A percentile compares a stretch with the other conserved stretches of the same genome.
phyloP scores from a whole-genome alignment of 2,329 filamentous ascomycete genomes.

The Fusarium verrucosum region DNA sequence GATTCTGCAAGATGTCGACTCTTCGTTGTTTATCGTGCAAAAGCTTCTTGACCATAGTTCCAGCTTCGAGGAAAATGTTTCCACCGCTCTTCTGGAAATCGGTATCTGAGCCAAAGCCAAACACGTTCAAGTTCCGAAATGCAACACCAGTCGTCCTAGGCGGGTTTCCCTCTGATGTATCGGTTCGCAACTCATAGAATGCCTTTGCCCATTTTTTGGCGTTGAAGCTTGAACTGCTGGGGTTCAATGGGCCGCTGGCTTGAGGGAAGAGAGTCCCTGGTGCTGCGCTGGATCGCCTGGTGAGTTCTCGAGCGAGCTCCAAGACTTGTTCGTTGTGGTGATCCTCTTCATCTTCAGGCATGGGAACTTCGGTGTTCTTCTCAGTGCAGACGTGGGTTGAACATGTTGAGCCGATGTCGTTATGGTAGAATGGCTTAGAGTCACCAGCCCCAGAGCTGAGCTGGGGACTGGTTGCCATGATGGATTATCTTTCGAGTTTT shows the following conservation, averaged over 20 bases:
- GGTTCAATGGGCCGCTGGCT: constrained; percentile 48
- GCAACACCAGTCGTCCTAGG: constrained; percentile 45
- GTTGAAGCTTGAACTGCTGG: constrained; percentile 53
- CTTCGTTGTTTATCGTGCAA: constrained; percentile 58
- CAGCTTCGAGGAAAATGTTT: constrained; percentile 39
- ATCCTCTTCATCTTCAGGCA: constrained; percentile 5
- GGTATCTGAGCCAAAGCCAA: constrained; percentile 43
- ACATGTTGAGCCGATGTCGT: constrained; percentile 26
- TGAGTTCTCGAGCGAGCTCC: constrained; percentile 45
- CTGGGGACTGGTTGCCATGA: constrained; percentile 24
- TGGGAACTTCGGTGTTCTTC: constrained; percentile 15
- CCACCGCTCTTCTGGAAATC: constrained; percentile 46
- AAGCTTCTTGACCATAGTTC: constrained; percentile 23
- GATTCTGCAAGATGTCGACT: constrained; percentile 71
- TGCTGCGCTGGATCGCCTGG: constrained; percentile 40
- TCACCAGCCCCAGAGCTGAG: constrained; percentile 3
- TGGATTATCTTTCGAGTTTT: not conserved
- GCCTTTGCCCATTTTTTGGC: constrained; percentile 56
- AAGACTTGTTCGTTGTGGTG: constrained; percentile 34
- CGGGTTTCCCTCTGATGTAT: constrained; percentile 39
- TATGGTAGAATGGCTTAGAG: not conserved
- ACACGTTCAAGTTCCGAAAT: constrained; percentile 42
- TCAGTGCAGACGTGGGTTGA: constrained; percentile 29
- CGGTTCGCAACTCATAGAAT: constrained; percentile 42
- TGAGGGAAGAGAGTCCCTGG: constrained; percentile 44